Conservation (phyloP, 106 monocot species). For the Chionographis japonica region DNA sequence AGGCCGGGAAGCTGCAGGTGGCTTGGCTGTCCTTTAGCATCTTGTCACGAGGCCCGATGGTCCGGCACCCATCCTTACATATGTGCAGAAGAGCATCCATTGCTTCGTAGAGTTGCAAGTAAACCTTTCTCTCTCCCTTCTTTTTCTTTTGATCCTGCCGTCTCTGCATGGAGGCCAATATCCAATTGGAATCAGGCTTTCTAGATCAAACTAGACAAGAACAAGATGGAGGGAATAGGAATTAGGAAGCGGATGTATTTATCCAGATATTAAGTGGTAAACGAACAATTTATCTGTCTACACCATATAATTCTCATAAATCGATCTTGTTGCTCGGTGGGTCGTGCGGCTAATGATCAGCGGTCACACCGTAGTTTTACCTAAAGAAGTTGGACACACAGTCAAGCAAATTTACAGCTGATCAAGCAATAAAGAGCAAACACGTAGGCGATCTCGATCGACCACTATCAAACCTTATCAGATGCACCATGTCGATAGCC, state of each 20-base stretch:
- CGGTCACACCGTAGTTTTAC: too few species aligned
- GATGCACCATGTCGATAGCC: too few species aligned
- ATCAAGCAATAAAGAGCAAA: too few species aligned
- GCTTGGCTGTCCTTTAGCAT: constrained; percentile 18
- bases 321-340: too few species aligned
- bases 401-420: too few species aligned
- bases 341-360: too few species aligned
- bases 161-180: constrained; percentile 19
- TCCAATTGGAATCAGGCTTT: not conserved
- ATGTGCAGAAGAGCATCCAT: constrained; percentile 64
- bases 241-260: not conserved
- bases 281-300: too few species aligned
- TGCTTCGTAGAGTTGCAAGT: constrained; percentile 47
- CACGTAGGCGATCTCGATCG: too few species aligned
- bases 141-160: constrained; percentile 28
- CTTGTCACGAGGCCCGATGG: constrained; percentile 57
- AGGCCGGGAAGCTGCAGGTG: constrained; percentile 34
- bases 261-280: too few species aligned
- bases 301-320: too few species aligned
- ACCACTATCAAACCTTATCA: too few species aligned
- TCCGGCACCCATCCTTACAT: constrained; percentile 41
- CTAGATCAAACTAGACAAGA: not conserved
- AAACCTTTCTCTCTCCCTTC: constrained; percentile 38
- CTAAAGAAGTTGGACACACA: too few species aligned
- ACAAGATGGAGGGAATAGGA: not conserved